Evolutionary conservation across 306 rosid genomes (phyloP), one percentile per base, ranked within the genome.

Genomic region (Vigna reflexopilosa): DNA sequence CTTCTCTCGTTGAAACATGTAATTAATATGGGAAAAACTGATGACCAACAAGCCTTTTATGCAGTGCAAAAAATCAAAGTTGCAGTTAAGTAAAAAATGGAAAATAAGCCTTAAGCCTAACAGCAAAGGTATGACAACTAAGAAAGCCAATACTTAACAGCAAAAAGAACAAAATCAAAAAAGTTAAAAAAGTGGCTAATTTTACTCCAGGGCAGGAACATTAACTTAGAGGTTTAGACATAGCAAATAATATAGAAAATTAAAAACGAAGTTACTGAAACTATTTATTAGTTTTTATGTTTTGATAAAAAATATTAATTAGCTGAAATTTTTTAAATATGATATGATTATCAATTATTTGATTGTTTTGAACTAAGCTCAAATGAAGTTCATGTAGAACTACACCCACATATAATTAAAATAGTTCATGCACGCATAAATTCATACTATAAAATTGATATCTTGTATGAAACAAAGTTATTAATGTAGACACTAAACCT

Each of bases 1-100:
- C 98, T 94, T 61, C 81, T 71, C 75, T 67, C 49, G 56, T 68
- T 74, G 67, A 83, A 79, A 82, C 56, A 83, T 42, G 56, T n/a
- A 9, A 73, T 75, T 61, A 82, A 55, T 65, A 70, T 9, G 72
- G 74, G n/a, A 4, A 6, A 68, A 56, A 56, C 9, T 15, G 42
- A 54, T 34, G 26, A 58, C 52, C 26, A 61, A 24, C 48, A 19
- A 28, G 28, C 20, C 67, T 62, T 51, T 36, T 72, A 14, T 63
- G 55, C 67, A 75, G n/a, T 38, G 67, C 59, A 2, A 61, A 51
- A 81, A 65, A 26, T 17, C 52, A 62, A 62, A 62, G 40, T 13
- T 26, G 66, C 40, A 59, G 40, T 59, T 12, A 59, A 13, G 10
- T 2, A 9, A 30, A 59, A 14, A 59, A 28, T 28, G 42, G 42